Evolutionary conservation across 192 early-diverging fungal species (phyloP).

Genomic region (Linderina pennispora): DNA sequence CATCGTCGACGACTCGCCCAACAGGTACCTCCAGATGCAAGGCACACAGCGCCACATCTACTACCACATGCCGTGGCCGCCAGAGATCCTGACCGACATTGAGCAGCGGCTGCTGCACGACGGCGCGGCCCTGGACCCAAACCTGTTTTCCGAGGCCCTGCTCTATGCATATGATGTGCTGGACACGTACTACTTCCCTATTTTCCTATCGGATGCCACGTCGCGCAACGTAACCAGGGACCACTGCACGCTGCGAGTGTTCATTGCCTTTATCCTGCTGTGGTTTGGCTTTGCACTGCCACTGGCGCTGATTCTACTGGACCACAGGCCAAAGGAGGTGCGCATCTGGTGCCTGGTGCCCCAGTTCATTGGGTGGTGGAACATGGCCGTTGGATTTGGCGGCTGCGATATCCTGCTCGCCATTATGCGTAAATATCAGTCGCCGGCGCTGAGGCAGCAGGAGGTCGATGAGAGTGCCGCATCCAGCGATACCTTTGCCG

Average conservation of each 20-base stretch:
- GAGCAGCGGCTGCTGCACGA: slow-evolving; percentile 40
- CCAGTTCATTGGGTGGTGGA: slow-evolving; percentile 43
- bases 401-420: slow-evolving; percentile 40
- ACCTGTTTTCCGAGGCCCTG: slow-evolving; percentile 38
- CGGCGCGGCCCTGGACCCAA: slow-evolving; percentile 32
- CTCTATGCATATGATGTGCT: slow-evolving; percentile 46
- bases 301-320: slow-evolving; percentile 32
- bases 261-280: slow-evolving; percentile 32
- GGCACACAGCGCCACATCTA: slow-evolving; percentile 28
- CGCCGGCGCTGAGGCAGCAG: slow-evolving; percentile 12
- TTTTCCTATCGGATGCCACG: slow-evolving; percentile 38
- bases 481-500: background rate
- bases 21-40: background rate
- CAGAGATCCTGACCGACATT: slow-evolving; percentile 44
- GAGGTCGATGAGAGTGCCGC: slow-evolving; percentile 1
- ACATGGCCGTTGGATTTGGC: slow-evolving; percentile 45
- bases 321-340: slow-evolving; percentile 27
- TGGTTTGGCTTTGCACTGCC: slow-evolving; percentile 46
- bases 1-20: slow-evolving; percentile 15
- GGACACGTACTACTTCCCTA: slow-evolving; percentile 46
- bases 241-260: slow-evolving; percentile 40
- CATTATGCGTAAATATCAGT: slow-evolving; percentile 44
- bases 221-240: slow-evolving; percentile 45
- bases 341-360: slow-evolving; percentile 35
- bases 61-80: slow-evolving; percentile 49